Percentiles rank a stretch among this genome's conserved stretches.
Conservation (phyloP, 768 basidiomycete genomes). For the Pluteus cervinus region DNA sequence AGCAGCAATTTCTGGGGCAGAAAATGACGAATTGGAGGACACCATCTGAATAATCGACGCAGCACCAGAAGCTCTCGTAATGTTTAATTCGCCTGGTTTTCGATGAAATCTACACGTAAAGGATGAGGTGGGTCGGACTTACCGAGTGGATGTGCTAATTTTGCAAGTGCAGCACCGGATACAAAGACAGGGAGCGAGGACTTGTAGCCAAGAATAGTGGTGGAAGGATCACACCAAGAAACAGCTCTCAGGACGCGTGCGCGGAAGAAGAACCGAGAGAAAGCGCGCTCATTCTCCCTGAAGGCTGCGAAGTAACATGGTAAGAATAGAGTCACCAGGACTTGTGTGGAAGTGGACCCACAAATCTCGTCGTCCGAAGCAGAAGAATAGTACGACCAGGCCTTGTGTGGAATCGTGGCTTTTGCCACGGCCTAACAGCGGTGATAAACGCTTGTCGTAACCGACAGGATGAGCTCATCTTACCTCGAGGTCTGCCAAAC, state of each 20-base stretch:
- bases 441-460: too few species aligned
- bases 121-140: constrained; percentile 8
- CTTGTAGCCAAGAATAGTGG: constrained; percentile 65
- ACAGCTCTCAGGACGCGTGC: constrained; percentile 74
- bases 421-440: constrained; percentile 57
- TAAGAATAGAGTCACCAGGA: constrained; percentile 11
- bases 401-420: constrained; percentile 65
- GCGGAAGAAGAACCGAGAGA: constrained; percentile 80
- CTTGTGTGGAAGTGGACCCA: constrained; percentile 27
- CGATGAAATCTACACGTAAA: not conserved
- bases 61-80: constrained; percentile 62
- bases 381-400: constrained; percentile 80
- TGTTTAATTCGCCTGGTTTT: constrained; percentile 72
- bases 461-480: too few species aligned
- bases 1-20: constrained; percentile 54
- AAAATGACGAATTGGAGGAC: constrained; percentile 71
- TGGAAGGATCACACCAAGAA: constrained; percentile 60
- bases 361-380: constrained; percentile 82
- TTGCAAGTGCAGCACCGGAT: constrained; percentile 78
- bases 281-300: constrained; percentile 72
- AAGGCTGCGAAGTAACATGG: constrained; percentile 41
- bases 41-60: constrained; percentile 82
- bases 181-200: constrained; percentile 79
- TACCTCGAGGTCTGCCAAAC: constrained; percentile 80
- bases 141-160: constrained; percentile 81